Evolutionary conservation across 371 early-diverging fungal genomes (phyloP), one percentile per base, ranked within the genome.

Genomic region (Neoconidiobolus thromboides): DNA sequence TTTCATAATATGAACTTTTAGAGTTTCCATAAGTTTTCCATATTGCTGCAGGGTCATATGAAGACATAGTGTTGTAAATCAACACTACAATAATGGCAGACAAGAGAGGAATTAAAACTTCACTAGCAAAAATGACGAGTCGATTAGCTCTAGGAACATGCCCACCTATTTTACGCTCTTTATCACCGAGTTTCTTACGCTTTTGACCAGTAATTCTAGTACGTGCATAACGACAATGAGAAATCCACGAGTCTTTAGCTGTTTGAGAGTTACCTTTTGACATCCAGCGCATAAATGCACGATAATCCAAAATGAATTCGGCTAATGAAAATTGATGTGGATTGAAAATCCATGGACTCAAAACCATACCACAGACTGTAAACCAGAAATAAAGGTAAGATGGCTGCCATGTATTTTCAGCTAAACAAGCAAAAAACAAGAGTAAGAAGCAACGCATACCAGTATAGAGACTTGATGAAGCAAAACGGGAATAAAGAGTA

Each of bases 321-420:
- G 73, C 71, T 43, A 80, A 71, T 2, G 80, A 72, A 60, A 89
- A 89, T 65, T 86, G 87, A 61, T 86, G 85, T 4, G 88, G 89
- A 62, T 89, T 89, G 68, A 86, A 89, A 26, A 89, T 61, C 67
- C 85, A 89, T 0, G 90, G 89, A 46, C 87, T 81, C 37, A 88
- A 65, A 55, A 79, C 69, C 43, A 89, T 66, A 1, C 86, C 83
- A 15, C 83, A 64, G 40, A 82, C 83, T 9, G 86, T 87, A 46
- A 90, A 75, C 89, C 91, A 90, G 62, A 92, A 89, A 69, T 90
- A 90, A 55, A 82, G 68, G 60, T 90, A 61, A 10, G 37, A 4
- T 12, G 55, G 1, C 41, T 85, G 86, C 42, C 82, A 81, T 42
- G 81, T 72, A 78, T 82, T 81, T 61, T 82, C 75, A 0, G 82